Evolutionary conservation across 2,329 filamentous ascomycete genomes (phyloP).

Genomic region (Massarina eburnea): DNA sequence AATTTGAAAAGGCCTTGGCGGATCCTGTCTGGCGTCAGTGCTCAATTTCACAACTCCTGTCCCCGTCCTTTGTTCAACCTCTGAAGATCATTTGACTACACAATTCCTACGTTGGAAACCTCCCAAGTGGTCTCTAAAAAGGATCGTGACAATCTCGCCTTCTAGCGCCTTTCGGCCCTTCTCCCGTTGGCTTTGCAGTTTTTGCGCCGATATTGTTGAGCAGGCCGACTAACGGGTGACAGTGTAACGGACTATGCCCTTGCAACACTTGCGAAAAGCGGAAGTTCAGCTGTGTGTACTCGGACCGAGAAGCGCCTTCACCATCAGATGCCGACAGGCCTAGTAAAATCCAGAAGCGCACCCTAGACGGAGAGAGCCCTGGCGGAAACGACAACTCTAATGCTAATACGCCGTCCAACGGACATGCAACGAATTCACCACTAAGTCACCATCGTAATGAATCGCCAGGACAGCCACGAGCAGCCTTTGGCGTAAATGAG

Average conservation of each 20-base stretch:
- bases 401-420: conserved; percentile 27
- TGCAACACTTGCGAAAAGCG: conserved; percentile 61
- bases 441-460: conserved; percentile 14
- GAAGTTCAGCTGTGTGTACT: conserved; percentile 44
- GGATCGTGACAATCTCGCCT: too few species aligned
- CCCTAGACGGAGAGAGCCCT: conserved; percentile 23
- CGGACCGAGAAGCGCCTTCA: conserved; percentile 38
- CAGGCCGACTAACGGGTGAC: conserved; percentile 13
- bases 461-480: conserved; percentile 18
- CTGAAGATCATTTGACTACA: too few species aligned
- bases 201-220: neutral
- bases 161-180: too few species aligned
- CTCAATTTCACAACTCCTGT: too few species aligned
- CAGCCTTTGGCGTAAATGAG: conserved; percentile 9
- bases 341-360: conserved; percentile 32
- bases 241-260: conserved; percentile 63
- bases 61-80: too few species aligned
- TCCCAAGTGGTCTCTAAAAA: too few species aligned
- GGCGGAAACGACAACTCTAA: conserved; percentile 20
- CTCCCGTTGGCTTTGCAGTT: neutral
- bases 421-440: conserved; percentile 20
- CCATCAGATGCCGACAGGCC: conserved; percentile 43
- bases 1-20: neutral
- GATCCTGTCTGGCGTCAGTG: too few species aligned
- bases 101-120: too few species aligned